These are phyloP conservation scores for Acacia acuminata DNA, from an alignment of 306 rosid species.

Conservation along the genomic window DNA sequence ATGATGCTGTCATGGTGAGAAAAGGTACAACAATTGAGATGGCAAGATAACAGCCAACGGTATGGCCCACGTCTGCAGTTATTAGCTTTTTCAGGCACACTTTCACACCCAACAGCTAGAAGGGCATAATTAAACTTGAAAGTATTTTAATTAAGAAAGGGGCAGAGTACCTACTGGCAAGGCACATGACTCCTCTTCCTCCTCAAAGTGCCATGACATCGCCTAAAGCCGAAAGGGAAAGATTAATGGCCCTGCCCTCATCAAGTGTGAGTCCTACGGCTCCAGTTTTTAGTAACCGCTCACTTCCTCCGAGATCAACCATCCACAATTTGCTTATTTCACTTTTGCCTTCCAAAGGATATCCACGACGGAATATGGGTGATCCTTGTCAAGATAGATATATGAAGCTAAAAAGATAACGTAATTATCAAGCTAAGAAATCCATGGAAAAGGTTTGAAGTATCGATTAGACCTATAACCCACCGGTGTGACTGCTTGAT, in stretches of 20 bases:
- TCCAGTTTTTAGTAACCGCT: constrained; percentile 86
- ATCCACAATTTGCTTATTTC: constrained; percentile 90
- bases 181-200: constrained; percentile 90
- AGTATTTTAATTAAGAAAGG: neutral
- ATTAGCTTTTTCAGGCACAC: constrained; percentile 20
- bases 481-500: constrained; percentile 99
- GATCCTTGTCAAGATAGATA: constrained; percentile 97
- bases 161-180: constrained; percentile 64
- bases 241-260: constrained; percentile 97
- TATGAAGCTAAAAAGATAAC: constrained; percentile 92
- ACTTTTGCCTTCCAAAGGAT: constrained; percentile 51
- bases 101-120: constrained; percentile 9
- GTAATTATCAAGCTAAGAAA: constrained; percentile 83
- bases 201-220: constrained; percentile 89
- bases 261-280: constrained; percentile 89
- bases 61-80: constrained; percentile 16
- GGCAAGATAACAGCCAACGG: constrained; percentile 15
- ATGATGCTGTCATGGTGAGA: constrained; percentile 32
- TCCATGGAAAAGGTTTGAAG: constrained; percentile 42
- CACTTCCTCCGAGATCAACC: constrained; percentile 99
- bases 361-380: constrained; percentile 68
- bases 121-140: constrained; percentile 28
- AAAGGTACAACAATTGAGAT: constrained; percentile 32
- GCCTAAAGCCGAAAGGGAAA: constrained; percentile 93
- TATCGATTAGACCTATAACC: constrained; percentile 48